phyloP scores from a whole-genome alignment of 1,139 yeast genomes.

The Kurtzmaniella quercitrusa region DNA sequence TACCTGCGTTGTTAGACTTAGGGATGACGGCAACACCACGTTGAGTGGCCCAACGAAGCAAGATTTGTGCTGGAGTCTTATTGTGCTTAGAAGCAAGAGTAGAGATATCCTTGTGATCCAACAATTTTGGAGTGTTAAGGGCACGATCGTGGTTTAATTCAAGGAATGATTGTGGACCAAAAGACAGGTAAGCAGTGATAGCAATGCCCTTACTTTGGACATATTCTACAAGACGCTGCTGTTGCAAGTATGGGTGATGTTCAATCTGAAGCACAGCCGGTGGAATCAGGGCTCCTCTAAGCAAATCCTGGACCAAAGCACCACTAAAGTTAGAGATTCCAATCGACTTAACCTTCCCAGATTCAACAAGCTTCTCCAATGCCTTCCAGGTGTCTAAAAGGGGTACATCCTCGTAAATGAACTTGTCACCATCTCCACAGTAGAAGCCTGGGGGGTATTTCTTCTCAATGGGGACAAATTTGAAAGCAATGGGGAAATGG shows the following conservation, averaged over 20 bases:
- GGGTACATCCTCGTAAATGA: conserved; percentile 66
- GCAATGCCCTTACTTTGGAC: conserved; percentile 60
- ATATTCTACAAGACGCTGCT: conserved; percentile 60
- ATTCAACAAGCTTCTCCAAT: conserved; percentile 53
- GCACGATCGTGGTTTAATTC: conserved; percentile 54
- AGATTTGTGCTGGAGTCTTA: conserved; percentile 57
- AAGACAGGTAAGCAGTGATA: conserved; percentile 81
- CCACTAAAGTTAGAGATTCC: conserved; percentile 83
- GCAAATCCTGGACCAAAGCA: conserved; percentile 66
- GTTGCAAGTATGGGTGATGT: conserved; percentile 89
- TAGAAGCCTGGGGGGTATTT: conserved; percentile 75
- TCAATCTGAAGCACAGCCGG: conserved; percentile 88
- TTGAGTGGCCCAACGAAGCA: conserved; percentile 80
- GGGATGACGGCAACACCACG: conserved; percentile 71
- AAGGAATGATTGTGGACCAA: conserved; percentile 70
- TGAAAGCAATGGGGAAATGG: conserved; percentile 78
- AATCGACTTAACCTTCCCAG: conserved; percentile 68
- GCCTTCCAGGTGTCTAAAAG: conserved; percentile 78
- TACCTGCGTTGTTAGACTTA: conserved; percentile 61
- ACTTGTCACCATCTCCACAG: conserved; percentile 55
- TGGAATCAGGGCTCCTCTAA: conserved; percentile 64
- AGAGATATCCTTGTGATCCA: conserved; percentile 48
- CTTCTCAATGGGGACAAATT: conserved; percentile 65
- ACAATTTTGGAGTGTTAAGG: conserved; percentile 47
- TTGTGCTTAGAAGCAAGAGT: conserved; percentile 51